Percentiles rank a stretch among this genome's conserved stretches.
Conservation (phyloP, 2,329 filamentous ascomycete genomes). For the Zymoseptoria ardabiliae region DNA sequence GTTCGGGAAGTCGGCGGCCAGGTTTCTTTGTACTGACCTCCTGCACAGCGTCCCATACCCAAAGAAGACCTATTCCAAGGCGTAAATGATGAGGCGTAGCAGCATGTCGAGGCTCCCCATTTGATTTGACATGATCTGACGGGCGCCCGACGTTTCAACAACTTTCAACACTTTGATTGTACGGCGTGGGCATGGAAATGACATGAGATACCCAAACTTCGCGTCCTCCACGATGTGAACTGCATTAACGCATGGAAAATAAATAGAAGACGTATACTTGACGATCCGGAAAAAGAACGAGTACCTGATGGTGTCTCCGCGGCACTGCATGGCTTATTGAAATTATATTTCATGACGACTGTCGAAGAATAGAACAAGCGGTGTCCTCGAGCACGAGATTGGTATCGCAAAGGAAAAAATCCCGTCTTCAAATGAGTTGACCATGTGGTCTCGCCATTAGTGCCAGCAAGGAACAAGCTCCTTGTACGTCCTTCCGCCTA, state of each 20-base stretch:
- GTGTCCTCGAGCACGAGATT: not conserved
- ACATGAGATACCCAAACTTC: constrained; percentile 21
- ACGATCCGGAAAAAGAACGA: not conserved
- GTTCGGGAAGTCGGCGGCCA: constrained; percentile 1
- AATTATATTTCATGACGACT: not conserved
- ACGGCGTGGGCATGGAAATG: not conserved
- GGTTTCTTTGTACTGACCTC: constrained; percentile 6
- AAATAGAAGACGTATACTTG: not conserved
- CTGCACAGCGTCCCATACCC: constrained; percentile 30
- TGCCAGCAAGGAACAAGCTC: not conserved
- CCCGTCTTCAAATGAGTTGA: not conserved
- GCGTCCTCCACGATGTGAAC: constrained; percentile 26
- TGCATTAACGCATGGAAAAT: not conserved
- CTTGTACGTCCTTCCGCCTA: not conserved
- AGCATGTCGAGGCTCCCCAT: not conserved
- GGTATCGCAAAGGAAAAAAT: not conserved
- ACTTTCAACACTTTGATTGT: constrained; percentile 21
- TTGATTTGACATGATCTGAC: not conserved
- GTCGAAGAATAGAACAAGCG: not conserved
- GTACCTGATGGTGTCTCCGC: not conserved
- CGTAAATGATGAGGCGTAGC: not conserved
- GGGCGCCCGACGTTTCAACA: constrained; percentile 26
- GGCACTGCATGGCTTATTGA: too few species aligned
- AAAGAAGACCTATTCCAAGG: constrained; percentile 31
- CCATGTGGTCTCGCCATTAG: not conserved